phyloP scores from a whole-genome alignment of 768 basidiomycete species.

The Termitomyces bulborhizus region DNA sequence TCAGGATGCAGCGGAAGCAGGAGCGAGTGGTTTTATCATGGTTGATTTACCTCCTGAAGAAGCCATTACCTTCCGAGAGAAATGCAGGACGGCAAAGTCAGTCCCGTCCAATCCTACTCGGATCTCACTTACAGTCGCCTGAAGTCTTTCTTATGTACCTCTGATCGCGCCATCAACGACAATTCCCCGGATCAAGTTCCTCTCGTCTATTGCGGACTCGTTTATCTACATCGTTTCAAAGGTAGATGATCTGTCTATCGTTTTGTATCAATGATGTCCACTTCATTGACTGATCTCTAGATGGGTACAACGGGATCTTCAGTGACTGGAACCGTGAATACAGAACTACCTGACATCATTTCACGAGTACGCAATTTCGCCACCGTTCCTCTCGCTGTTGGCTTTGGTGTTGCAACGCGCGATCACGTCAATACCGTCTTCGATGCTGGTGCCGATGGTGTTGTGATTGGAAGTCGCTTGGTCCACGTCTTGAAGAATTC shows the following conservation, averaged over 20 bases:
- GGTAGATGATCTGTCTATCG: conserved; percentile 31
- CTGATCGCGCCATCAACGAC: conserved; percentile 94
- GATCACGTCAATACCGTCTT: conserved; percentile 84
- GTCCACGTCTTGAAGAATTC: conserved; percentile 75
- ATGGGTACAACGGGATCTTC: conserved; percentile 99
- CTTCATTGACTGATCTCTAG: conserved; percentile 22
- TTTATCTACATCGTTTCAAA: conserved; percentile 99
- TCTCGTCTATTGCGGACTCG: conserved; percentile 89
- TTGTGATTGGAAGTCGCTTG: conserved; percentile 88
- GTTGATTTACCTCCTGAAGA: conserved; percentile 98
- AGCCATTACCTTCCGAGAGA: conserved; percentile 82
- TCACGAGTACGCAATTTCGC: conserved; percentile 75
- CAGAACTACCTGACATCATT: conserved; percentile 76
- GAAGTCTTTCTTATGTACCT: conserved; percentile 89
- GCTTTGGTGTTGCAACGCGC: conserved; percentile 91
- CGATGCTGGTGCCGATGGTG: conserved; percentile 88
- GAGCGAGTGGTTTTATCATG: conserved; percentile 96
- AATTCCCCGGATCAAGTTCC: conserved; percentile 80
- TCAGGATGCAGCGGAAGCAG: conserved; percentile 80
- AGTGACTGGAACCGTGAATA: conserved; percentile 62
- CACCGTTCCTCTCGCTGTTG: conserved; percentile 84
- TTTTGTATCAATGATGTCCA: background rate
- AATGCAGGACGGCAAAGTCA: conserved; percentile 77
- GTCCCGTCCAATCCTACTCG: conserved; percentile 21
- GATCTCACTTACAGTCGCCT: background rate